Conservation (phyloP, 169 alveolate species). For the Neospora caninum region DNA sequence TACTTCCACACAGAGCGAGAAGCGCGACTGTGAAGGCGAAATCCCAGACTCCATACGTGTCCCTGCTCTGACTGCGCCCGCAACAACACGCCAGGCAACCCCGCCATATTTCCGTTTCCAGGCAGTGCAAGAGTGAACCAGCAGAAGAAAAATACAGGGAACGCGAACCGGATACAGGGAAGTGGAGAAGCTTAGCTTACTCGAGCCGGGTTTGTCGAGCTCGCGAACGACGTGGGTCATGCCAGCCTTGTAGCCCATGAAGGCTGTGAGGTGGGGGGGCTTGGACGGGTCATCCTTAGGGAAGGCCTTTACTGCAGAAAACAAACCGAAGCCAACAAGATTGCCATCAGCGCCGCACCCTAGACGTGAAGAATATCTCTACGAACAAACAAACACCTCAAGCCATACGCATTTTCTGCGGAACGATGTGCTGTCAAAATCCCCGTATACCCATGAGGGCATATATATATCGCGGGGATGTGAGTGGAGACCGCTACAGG, state of each 20-base stretch:
- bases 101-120: too few species aligned
- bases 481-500: too few species aligned
- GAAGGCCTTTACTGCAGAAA: slow-evolving; percentile 85
- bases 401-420: background rate
- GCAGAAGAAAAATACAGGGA: too few species aligned
- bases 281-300: slow-evolving; percentile 97
- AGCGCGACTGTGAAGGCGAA: background rate
- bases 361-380: background rate
- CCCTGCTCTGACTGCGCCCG: too few species aligned
- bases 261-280: slow-evolving; percentile 98
- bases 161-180: too few species aligned
- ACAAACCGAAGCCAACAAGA: background rate
- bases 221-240: slow-evolving; percentile 99
- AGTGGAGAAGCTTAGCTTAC: slow-evolving; percentile 28
- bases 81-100: too few species aligned
- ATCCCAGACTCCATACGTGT: background rate
- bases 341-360: too few species aligned
- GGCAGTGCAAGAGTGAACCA: too few species aligned
- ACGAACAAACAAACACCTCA: background rate
- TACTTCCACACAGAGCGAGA: background rate
- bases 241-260: slow-evolving; percentile 99
- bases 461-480: too few species aligned
- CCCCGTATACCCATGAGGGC: too few species aligned
- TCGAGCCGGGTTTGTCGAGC: slow-evolving; percentile 98
- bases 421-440: background rate